A percentile compares a stretch with the other conserved stretches of the same genome.
These are phyloP conservation scores for Deinandra increscens DNA, from an alignment of 129 eudicot genomes.

Conservation along the genomic window DNA sequence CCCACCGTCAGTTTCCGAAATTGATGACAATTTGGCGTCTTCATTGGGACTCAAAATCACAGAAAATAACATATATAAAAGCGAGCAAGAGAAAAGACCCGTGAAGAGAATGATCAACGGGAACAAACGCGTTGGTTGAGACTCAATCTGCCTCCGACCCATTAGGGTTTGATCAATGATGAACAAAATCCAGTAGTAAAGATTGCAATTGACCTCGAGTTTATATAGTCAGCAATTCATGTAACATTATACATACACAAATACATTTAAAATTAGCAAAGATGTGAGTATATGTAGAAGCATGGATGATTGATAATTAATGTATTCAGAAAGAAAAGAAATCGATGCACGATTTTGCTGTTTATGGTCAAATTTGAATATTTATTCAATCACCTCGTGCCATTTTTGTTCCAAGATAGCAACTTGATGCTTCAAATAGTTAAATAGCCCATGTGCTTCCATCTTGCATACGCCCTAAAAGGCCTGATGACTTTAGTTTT, in stretches of 20 bases:
- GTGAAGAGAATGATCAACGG: constrained; percentile 45
- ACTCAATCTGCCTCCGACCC: constrained; percentile 72
- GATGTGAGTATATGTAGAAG: constrained; percentile 24
- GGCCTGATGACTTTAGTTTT: no score
- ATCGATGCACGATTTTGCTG: constrained; percentile 27
- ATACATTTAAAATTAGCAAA: background rate
- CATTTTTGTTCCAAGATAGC: background rate
- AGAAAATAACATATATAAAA: constrained; percentile 61
- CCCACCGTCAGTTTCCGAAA: constrained; percentile 38
- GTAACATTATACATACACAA: background rate
- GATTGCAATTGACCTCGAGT: constrained; percentile 7
- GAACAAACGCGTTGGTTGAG: constrained; percentile 59
- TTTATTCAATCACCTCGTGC: background rate
- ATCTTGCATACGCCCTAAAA: background rate
- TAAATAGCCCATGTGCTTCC: background rate
- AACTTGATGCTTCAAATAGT: background rate
- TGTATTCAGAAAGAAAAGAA: constrained; percentile 9
- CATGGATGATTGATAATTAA: constrained; percentile 22
- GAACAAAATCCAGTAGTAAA: constrained; percentile 39
- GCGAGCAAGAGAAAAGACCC: constrained; percentile 60
- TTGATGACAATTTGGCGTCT: background rate
- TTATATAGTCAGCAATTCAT: constrained; percentile 15
- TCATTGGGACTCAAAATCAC: constrained; percentile 41
- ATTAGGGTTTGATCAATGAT: constrained; percentile 41
- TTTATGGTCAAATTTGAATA: background rate